Percentiles rank a stretch among this genome's conserved stretches.
Evolutionary conservation across 148 eudicot genomes (phyloP).

Genomic region (Amaranthus hypochondriacus): DNA sequence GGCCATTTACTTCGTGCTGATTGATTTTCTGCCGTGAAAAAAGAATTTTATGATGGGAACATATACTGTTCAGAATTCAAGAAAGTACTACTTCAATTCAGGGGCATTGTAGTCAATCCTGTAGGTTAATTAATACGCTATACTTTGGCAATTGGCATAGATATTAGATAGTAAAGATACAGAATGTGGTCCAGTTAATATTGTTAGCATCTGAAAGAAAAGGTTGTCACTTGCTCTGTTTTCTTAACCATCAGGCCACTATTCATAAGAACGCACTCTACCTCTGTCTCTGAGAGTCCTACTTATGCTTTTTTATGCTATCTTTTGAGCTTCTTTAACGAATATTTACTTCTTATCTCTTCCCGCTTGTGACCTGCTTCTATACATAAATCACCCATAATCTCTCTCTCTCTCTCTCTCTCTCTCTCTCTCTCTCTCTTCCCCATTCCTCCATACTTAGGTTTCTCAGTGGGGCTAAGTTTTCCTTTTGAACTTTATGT

Average conservation of each 20-base stretch:
- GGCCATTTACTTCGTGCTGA: background rate
- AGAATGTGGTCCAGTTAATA: slow-evolving; percentile 45
- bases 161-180: background rate
- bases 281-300: slow-evolving; percentile 27
- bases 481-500: slow-evolving; percentile 16
- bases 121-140: slow-evolving; percentile 23
- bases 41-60: slow-evolving; percentile 16
- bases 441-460: background rate
- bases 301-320: slow-evolving; percentile 29
- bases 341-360: slow-evolving; percentile 36
- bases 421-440: background rate
- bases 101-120: slow-evolving; percentile 37
- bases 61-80: slow-evolving; percentile 7
- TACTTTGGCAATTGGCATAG: slow-evolving; percentile 3
- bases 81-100: slow-evolving; percentile 1
- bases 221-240: slow-evolving; percentile 46
- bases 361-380: slow-evolving; percentile 31
- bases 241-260: slow-evolving; percentile 32
- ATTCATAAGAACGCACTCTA: slow-evolving; percentile 30
- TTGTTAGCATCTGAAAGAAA: slow-evolving; percentile 33
- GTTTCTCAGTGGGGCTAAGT: slow-evolving; percentile 26
- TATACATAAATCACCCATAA: slow-evolving; percentile 17
- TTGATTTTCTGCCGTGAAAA: slow-evolving; percentile 4
- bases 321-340: slow-evolving; percentile 32
- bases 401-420: slow-evolving; percentile 6